phyloP scores from a whole-genome alignment of 805 yeast species.

The Komagataella pastoris region DNA sequence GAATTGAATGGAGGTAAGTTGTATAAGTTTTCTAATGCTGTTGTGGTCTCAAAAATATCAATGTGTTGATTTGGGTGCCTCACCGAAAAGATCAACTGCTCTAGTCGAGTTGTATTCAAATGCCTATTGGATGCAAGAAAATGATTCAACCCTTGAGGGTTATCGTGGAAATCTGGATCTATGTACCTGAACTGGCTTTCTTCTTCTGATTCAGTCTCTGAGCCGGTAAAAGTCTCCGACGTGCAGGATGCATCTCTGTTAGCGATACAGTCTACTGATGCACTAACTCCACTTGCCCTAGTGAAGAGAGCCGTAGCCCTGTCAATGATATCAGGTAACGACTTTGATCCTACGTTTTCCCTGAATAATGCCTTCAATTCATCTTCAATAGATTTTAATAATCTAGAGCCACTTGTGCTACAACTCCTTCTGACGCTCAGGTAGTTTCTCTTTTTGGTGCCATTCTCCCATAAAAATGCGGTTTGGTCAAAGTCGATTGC shows the following conservation, averaged over 20 bases:
- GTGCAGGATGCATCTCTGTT: neutral
- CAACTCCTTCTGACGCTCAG: neutral
- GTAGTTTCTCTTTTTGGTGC: neutral
- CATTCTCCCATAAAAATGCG: neutral
- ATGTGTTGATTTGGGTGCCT: neutral
- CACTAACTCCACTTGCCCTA: neutral
- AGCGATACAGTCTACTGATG: neutral
- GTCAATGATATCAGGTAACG: neutral
- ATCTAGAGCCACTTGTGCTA: neutral
- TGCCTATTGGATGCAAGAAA: neutral
- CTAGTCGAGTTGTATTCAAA: neutral
- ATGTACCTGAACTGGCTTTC: neutral
- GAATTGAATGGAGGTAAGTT: neutral
- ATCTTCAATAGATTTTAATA: neutral
- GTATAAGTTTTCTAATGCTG: neutral
- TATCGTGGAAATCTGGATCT: neutral
- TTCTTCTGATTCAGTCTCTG: neutral
- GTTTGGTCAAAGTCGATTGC: neutral
- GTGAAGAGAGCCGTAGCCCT: neutral
- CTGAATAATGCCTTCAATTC: neutral
- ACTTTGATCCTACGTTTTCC: neutral
- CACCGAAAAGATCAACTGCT: neutral
- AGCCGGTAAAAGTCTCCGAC: neutral
- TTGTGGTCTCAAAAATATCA: neutral
- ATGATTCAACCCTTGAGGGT: neutral